Percentiles rank a stretch among this genome's conserved stretches.
Evolutionary conservation across 2,329 filamentous ascomycete species (phyloP).

Genomic region (Talaromyces sp.): DNA sequence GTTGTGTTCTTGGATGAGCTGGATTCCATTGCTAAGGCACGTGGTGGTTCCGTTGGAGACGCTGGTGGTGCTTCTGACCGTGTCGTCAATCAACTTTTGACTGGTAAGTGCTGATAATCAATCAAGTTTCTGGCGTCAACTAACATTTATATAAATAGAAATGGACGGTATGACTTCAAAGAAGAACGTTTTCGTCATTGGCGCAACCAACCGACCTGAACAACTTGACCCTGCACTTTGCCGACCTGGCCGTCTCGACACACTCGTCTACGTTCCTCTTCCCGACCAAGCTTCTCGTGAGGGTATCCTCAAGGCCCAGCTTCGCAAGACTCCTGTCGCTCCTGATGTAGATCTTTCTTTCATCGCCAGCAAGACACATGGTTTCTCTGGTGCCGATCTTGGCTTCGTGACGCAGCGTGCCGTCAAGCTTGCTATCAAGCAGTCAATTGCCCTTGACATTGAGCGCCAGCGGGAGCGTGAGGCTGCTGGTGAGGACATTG

Average conservation of each 20-base stretch:
- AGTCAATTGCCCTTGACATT: constrained; percentile 84
- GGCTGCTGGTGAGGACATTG: constrained; percentile 66
- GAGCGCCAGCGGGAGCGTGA: constrained; percentile 85
- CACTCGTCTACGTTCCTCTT: constrained; percentile 94
- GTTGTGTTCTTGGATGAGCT: constrained; percentile 98
- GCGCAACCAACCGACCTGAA: constrained; percentile 96
- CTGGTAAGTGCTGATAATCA: constrained; percentile 56
- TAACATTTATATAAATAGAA: constrained; percentile 57
- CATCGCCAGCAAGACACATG: constrained; percentile 95
- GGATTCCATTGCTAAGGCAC: constrained; percentile 98
- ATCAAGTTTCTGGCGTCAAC: background rate
- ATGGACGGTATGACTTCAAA: constrained; percentile 99
- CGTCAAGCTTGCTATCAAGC: constrained; percentile 98
- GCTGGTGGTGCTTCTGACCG: constrained; percentile 97
- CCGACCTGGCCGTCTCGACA: constrained; percentile 97
- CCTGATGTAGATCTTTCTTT: constrained; percentile 79
- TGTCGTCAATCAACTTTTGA: constrained; percentile 99
- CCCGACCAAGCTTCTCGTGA: constrained; percentile 87
- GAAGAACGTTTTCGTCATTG: constrained; percentile 99
- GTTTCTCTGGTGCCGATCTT: constrained; percentile 98
- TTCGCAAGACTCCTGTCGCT: constrained; percentile 94
- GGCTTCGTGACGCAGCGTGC: constrained; percentile 98
- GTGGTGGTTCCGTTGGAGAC: constrained; percentile 93
- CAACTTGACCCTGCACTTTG: constrained; percentile 97
- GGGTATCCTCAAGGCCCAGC: constrained; percentile 87